Conservation (phyloP, 1,139 yeast genomes). For the Kazachstania sp. region DNA sequence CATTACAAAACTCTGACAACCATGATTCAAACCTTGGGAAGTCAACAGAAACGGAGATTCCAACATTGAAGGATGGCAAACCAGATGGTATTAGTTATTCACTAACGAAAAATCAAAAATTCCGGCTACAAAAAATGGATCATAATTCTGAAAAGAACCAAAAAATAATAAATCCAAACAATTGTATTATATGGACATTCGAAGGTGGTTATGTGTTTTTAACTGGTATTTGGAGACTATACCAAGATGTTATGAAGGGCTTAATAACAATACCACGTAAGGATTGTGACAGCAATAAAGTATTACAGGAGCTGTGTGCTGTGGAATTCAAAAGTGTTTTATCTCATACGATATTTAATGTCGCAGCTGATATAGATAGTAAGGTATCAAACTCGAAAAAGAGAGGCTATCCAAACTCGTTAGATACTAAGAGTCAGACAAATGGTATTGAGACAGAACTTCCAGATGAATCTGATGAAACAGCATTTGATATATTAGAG, state of each 20-base stretch:
- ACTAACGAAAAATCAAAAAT: constrained; percentile 25
- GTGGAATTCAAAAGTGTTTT: constrained; percentile 10
- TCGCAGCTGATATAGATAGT: neutral
- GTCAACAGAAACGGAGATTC: neutral
- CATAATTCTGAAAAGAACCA: constrained; percentile 13
- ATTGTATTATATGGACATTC: constrained; percentile 83
- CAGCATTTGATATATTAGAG: neutral
- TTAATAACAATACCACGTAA: constrained; percentile 9
- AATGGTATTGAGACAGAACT: neutral
- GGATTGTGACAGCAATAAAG: neutral
- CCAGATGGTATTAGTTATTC: constrained; percentile 6
- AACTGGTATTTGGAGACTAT: constrained; percentile 78
- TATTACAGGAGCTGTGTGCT: constrained; percentile 5
- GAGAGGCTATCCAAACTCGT: neutral
- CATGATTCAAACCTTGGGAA: neutral
- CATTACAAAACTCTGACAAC: neutral
- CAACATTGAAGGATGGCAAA: neutral
- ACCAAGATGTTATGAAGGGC: constrained; percentile 29
- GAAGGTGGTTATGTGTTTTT: constrained; percentile 81
- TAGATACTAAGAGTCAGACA: neutral
- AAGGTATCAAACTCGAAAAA: neutral
- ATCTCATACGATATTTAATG: constrained; percentile 2
- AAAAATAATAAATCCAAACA: constrained; percentile 26
- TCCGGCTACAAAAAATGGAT: constrained; percentile 20
- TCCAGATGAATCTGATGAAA: neutral